Conservation (phyloP, 1,139 yeast genomes). For the Candida sp. region DNA sequence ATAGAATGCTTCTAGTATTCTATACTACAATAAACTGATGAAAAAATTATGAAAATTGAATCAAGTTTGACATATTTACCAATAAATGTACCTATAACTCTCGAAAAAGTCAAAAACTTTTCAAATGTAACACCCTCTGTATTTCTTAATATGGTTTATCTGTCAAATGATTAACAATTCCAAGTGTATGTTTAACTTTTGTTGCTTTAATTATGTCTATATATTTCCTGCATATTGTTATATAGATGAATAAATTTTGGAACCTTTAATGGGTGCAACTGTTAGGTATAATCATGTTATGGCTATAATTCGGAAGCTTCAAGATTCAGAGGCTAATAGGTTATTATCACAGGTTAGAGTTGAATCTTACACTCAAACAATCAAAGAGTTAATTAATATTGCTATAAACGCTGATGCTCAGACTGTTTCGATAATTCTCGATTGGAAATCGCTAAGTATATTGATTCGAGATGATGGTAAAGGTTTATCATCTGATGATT, state of each 20-base stretch:
- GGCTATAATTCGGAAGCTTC: slow-evolving; percentile 7
- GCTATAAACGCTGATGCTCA: slow-evolving; percentile 73
- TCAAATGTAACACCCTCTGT: neutral
- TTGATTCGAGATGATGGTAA: slow-evolving; percentile 73
- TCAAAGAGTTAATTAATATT: slow-evolving; percentile 77
- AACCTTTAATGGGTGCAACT: neutral
- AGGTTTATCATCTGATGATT: slow-evolving; percentile 63
- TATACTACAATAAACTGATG: no score
- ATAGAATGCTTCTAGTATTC: neutral
- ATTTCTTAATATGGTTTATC: no score
- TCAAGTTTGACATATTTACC: neutral
- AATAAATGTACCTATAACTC: neutral
- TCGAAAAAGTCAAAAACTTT: no score
- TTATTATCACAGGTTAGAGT: slow-evolving; percentile 11
- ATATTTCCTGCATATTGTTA: neutral
- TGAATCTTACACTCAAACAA: slow-evolving; percentile 32
- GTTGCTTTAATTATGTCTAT: neutral
- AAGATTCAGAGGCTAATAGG: slow-evolving; percentile 8
- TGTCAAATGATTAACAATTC: no score
- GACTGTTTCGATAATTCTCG: slow-evolving; percentile 58
- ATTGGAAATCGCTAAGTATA: slow-evolving; percentile 56
- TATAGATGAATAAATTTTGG: neutral
- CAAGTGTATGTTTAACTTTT: no score
- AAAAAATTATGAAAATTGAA: no score
- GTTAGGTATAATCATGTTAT: neutral